Conservation (phyloP, 2,329 filamentous ascomycete genomes). For the Septoria linicola region DNA sequence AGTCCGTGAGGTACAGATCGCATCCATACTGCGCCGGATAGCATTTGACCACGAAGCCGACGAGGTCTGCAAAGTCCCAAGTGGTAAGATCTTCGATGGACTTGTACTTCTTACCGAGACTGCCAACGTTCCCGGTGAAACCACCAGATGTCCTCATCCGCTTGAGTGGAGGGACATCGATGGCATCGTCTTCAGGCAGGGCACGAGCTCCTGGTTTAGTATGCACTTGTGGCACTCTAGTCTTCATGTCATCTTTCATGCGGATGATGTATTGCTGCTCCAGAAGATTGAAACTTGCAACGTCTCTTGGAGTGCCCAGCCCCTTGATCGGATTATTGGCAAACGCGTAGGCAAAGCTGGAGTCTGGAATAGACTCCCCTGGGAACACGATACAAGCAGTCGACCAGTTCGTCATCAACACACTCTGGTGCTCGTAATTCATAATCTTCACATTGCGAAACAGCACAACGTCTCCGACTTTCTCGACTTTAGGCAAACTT, state of each 20-base stretch:
- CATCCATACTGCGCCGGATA: constrained; percentile 46
- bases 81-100: constrained; percentile 63
- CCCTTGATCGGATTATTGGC: constrained; percentile 27
- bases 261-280: constrained; percentile 40
- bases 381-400: constrained; percentile 33
- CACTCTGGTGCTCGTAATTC: constrained; percentile 18
- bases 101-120: constrained; percentile 53
- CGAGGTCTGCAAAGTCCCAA: constrained; percentile 63
- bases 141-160: constrained; percentile 7
- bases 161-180: constrained; percentile 14
- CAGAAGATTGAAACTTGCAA: constrained; percentile 22
- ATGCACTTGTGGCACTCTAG: constrained; percentile 1
- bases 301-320: constrained; percentile 20
- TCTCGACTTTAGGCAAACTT: constrained; percentile 42
- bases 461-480: constrained; percentile 63
- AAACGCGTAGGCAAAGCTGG: constrained; percentile 32
- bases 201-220: background rate
- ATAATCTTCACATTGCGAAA: constrained; percentile 46
- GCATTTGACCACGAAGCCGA: constrained; percentile 68
- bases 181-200: background rate
- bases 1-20: constrained; percentile 77
- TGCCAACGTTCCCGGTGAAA: constrained; percentile 12
- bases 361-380: constrained; percentile 29
- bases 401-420: constrained; percentile 29
- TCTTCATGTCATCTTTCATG: constrained; percentile 28